These are phyloP conservation scores for Chytridium lagenaria DNA, from an alignment of 371 early-diverging fungal genomes.

Conservation along the genomic window DNA sequence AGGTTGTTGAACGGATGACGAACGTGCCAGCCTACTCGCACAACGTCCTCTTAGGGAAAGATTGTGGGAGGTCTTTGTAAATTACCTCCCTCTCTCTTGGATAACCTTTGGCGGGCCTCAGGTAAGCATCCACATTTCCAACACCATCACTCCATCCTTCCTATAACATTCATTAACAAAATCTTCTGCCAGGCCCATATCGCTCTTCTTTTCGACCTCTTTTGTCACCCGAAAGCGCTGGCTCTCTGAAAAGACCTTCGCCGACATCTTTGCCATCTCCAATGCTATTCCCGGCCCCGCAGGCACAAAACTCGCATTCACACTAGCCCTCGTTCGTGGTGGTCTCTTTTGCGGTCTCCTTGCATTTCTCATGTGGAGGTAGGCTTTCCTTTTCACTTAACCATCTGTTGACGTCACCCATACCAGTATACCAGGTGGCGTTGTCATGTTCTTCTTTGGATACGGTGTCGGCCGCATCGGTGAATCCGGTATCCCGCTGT, in stretches of 20 bases:
- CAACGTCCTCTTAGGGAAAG: constrained; percentile 23
- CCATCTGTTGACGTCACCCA: not conserved
- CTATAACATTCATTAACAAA: not conserved
- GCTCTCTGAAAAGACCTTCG: constrained; percentile 53
- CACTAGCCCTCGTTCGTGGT: constrained; percentile 59
- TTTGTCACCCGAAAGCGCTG: constrained; percentile 57
- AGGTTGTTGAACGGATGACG: too few relatives aligned
- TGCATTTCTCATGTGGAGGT: constrained; percentile 64
- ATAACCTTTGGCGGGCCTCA: constrained; percentile 67
- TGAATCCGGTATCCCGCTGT: constrained; percentile 47
- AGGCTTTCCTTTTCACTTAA: too few relatives aligned
- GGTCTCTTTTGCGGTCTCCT: constrained; percentile 55
- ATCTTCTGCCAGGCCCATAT: constrained; percentile 54
- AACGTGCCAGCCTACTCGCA: too few relatives aligned
- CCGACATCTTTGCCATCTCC: constrained; percentile 66
- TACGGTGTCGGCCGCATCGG: constrained; percentile 51
- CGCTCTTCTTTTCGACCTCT: constrained; percentile 58
- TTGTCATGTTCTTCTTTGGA: constrained; percentile 59
- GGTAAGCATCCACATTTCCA: constrained; percentile 22
- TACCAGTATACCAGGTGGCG: constrained; percentile 55
- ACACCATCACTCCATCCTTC: not conserved
- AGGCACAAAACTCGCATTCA: constrained; percentile 62
- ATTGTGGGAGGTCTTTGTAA: constrained; percentile 38
- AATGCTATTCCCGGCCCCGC: constrained; percentile 69
- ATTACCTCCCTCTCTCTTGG: constrained; percentile 54